phyloP scores from a whole-genome alignment of 2,329 filamentous ascomycete genomes.

The Didymella pomorum region DNA sequence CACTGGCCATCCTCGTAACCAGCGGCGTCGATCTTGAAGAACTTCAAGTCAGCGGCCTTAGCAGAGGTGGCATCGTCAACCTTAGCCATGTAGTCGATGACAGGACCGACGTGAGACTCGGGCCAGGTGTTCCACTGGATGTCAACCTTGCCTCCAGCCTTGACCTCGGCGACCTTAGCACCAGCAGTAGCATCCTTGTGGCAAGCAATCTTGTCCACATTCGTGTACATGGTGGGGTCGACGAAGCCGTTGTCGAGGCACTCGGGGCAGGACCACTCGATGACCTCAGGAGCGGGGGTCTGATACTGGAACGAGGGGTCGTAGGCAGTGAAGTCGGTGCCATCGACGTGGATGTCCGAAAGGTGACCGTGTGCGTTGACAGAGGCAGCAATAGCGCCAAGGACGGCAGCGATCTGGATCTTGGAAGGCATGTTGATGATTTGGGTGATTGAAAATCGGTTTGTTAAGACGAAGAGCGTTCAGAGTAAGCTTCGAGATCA shows the following conservation, averaged over 20 bases:
- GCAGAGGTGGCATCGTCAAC: slow-evolving; percentile 63
- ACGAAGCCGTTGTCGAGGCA: slow-evolving; percentile 63
- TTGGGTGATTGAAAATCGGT: slow-evolving; percentile 14
- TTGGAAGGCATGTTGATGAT: slow-evolving; percentile 39
- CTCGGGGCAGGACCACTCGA: slow-evolving; percentile 63
- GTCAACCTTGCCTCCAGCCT: slow-evolving; percentile 65
- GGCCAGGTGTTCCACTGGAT: slow-evolving; percentile 73
- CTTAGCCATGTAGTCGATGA: slow-evolving; percentile 70
- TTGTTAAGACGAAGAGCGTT: slow-evolving; percentile 19
- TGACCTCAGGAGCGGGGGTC: slow-evolving; percentile 47
- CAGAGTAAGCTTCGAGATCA: slow-evolving; percentile 36
- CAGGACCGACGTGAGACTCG: slow-evolving; percentile 68
- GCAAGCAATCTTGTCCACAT: slow-evolving; percentile 64
- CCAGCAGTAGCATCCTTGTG: slow-evolving; percentile 65
- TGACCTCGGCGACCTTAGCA: slow-evolving; percentile 60
- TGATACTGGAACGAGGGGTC: slow-evolving; percentile 51
- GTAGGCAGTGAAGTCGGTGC: slow-evolving; percentile 56
- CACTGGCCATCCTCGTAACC: slow-evolving; percentile 63
- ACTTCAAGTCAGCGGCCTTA: slow-evolving; percentile 63
- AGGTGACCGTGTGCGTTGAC: slow-evolving; percentile 58
- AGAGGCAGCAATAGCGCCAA: slow-evolving; percentile 47
- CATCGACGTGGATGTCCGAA: slow-evolving; percentile 55
- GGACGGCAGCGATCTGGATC: slow-evolving; percentile 41
- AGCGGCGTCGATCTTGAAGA: slow-evolving; percentile 69
- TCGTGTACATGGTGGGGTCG: slow-evolving; percentile 56